A percentile compares a stretch with the other conserved stretches of the same genome.
Conservation (phyloP, 2,329 filamentous ascomycete genomes). For the Fusarium pininemorale region DNA sequence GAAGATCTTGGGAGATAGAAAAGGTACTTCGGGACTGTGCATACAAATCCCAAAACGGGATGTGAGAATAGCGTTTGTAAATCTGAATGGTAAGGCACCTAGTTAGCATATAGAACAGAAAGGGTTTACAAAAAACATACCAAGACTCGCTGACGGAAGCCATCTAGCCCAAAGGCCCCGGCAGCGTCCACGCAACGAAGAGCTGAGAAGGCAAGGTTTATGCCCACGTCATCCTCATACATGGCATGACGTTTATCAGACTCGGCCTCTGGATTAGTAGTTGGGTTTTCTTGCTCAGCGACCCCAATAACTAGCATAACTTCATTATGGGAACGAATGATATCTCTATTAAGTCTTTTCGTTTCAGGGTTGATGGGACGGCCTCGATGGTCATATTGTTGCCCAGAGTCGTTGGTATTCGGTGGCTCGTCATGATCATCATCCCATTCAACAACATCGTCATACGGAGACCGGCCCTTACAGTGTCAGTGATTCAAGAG, state of each 20-base stretch:
- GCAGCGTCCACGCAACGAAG: slow-evolving; percentile 51
- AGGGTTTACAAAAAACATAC: slow-evolving; percentile 46
- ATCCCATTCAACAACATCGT: slow-evolving; percentile 63
- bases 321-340: slow-evolving; percentile 69
- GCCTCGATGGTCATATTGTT: slow-evolving; percentile 65
- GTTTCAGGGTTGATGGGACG: slow-evolving; percentile 65
- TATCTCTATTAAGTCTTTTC: slow-evolving; percentile 63
- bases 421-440: slow-evolving; percentile 45
- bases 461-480: slow-evolving; percentile 68
- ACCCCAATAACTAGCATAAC: slow-evolving; percentile 72
- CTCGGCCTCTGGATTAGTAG: slow-evolving; percentile 52
- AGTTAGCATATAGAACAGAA: slow-evolving; percentile 13
- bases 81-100: slow-evolving; percentile 50
- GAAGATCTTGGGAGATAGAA: slow-evolving; percentile 44
- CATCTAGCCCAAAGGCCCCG: slow-evolving; percentile 62
- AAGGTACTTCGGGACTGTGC: slow-evolving; percentile 41
- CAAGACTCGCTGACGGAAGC: slow-evolving; percentile 63
- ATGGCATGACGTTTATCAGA: slow-evolving; percentile 54
- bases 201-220: slow-evolving; percentile 48
- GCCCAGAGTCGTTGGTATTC: slow-evolving; percentile 42
- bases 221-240: slow-evolving; percentile 60
- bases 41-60: slow-evolving; percentile 59
- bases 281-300: slow-evolving; percentile 63
- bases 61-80: slow-evolving; percentile 59
- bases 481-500: slow-evolving; percentile 4